These are phyloP conservation scores for Coix lacrymajobi DNA, from an alignment of 176 grass and related monocot genomes.

Conservation along the genomic window DNA sequence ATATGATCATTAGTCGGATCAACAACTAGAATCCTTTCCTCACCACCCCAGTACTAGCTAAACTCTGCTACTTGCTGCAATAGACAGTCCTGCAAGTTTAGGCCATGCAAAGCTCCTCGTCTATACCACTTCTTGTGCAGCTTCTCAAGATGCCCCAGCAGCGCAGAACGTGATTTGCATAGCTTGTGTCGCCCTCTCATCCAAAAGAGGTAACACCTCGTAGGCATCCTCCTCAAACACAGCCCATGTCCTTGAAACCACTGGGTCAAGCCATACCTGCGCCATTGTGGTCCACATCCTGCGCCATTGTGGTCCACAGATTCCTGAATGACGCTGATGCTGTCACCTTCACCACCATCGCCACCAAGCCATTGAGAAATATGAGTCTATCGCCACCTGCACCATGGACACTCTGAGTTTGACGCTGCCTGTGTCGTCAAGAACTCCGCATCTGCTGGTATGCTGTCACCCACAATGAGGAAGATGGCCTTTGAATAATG, in stretches of 20 bases:
- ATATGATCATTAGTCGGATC: background rate
- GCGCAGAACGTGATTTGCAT: background rate
- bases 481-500: background rate
- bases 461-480: background rate
- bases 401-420: background rate
- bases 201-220: background rate
- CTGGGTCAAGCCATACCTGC: background rate
- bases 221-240: background rate
- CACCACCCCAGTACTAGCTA: background rate
- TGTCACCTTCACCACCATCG: background rate
- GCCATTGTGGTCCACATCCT: background rate
- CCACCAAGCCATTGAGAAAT: background rate
- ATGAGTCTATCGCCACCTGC: background rate
- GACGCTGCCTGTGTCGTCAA: background rate
- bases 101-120: background rate
- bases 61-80: background rate
- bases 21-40: background rate
- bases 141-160: background rate
- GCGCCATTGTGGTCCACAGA: background rate
- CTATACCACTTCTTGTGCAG: background rate
- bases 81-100: background rate
- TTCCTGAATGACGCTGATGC: background rate
- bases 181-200: background rate
- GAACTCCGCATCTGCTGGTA: background rate
- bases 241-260: background rate